Base-by-base conservation (phyloP, 2,329 filamentous ascomycete species). In the Alternaria infectoria region DNA sequence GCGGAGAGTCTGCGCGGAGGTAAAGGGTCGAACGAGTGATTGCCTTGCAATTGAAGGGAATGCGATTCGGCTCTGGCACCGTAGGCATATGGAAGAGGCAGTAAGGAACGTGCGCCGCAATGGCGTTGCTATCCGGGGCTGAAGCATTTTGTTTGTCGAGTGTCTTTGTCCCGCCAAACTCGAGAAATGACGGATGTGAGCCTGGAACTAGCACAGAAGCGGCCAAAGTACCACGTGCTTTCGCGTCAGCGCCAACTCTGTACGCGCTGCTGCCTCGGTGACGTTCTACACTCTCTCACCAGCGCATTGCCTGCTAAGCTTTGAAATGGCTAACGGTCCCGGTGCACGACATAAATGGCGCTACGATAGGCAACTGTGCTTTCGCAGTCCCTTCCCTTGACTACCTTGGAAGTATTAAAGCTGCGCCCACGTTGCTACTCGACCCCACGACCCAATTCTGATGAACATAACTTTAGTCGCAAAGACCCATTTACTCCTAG, bases 71-170 rank as follows among this genome's bases (percentile, higher is more conserved):
- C 46, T 58, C 54, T 71, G 68, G 51, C 65, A 74, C 28, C 64
- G 67, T 3, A 68, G 25, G 54, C 68, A 76, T 57, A 65, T 59
- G 15, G 61, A 60, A 12, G 72, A 40, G 9, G 56, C 17, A 40
- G 61, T 67, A 25, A 72, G 44, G 5, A 73, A 32, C 17, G 44
- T 47, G 21, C 66, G 68, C 59, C 64, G 61, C 25, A 76, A 17
- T 32, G 62, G 68, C 32, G 51, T 44, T 21, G 64, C 32, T 74
- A 78, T 71, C 54, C 74, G 72, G 36, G 75, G 74, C 61, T 79
- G 76, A 50, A 78, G 54, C 77, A 79, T 79, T 30, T 43, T 71
- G 65, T 26, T 67, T 58, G 59, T 21, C 43, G 55, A 25, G 47
- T 61, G 59, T 45, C 26, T 50, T 19, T 46, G 54, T 54, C 61